Percentiles rank a stretch among this genome's conserved stretches.
Conservation (phyloP, 2,329 filamentous ascomycete genomes). For the Aspergillus viridinutans region DNA sequence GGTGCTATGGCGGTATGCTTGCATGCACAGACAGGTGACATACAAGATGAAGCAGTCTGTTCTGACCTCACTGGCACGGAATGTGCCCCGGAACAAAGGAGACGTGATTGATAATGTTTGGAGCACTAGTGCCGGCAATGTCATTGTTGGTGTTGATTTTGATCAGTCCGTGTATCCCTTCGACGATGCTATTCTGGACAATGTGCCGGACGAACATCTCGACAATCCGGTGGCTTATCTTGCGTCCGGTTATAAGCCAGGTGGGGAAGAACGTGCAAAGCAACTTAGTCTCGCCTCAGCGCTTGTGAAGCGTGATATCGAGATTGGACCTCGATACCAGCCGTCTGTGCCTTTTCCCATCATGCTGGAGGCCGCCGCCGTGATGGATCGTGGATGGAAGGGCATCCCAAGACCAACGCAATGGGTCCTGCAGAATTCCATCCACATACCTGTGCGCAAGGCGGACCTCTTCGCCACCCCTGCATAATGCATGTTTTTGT, state of each 20-base stretch:
- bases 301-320: constrained; percentile 28
- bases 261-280: constrained; percentile 20
- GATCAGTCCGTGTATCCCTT: constrained; percentile 10
- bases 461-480: background rate
- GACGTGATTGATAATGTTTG: constrained; percentile 17
- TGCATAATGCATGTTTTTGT: background rate
- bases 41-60: constrained; percentile 32
- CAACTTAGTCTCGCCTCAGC: constrained; percentile 24
- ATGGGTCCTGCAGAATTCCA: constrained; percentile 32
- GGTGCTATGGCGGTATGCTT: constrained; percentile 48
- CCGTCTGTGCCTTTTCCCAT: constrained; percentile 22
- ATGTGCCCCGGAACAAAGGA: constrained; percentile 10
- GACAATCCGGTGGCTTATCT: constrained; percentile 25
- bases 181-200: constrained; percentile 9
- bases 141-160: constrained; percentile 30
- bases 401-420: constrained; percentile 18
- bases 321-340: constrained; percentile 17
- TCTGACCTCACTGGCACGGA: constrained; percentile 26
- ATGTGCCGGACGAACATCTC: constrained; percentile 24
- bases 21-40: constrained; percentile 33
- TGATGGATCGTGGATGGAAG: constrained; percentile 31
- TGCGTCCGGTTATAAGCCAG: constrained; percentile 12
- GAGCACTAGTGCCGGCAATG: constrained; percentile 25
- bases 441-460: constrained; percentile 26
- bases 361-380: constrained; percentile 34